Evolutionary conservation across 2,329 filamentous ascomycete species (phyloP).

Genomic region (Fusarium nisikadoi): DNA sequence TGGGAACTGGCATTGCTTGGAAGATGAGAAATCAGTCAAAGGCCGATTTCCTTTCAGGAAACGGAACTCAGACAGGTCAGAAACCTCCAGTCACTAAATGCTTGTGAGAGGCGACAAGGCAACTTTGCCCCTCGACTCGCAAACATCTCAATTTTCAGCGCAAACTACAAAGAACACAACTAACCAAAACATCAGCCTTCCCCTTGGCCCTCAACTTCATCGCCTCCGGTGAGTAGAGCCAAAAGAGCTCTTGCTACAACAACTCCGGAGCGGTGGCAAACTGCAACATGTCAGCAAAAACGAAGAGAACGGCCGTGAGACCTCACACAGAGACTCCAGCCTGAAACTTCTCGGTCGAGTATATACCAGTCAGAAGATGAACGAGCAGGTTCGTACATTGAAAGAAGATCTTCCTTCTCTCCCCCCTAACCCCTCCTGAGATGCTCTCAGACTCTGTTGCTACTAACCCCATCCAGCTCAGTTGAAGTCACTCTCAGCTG

Average conservation of each 20-base stretch:
- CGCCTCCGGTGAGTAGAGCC: conserved; percentile 83
- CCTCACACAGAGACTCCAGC: conserved; percentile 1
- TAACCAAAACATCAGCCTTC: conserved; percentile 66
- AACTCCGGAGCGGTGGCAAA: conserved; percentile 72
- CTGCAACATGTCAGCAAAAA: conserved; percentile 48
- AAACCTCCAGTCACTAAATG: conserved; percentile 11
- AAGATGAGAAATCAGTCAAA: conserved; percentile 71
- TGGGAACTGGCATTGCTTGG: conserved; percentile 71
- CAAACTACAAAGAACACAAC: conserved; percentile 10
- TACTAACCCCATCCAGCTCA: conserved; percentile 38
- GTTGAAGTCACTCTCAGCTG: not conserved
- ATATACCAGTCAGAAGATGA: conserved; percentile 35
- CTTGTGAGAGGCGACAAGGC: not conserved
- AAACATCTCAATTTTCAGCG: not conserved
- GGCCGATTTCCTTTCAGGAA: conserved; percentile 77
- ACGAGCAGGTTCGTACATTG: conserved; percentile 57
- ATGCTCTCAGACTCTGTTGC: conserved; percentile 42
- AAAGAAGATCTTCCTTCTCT: conserved; percentile 52
- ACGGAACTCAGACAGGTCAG: conserved; percentile 87
- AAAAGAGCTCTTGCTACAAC: conserved; percentile 33
- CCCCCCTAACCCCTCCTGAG: conserved; percentile 37
- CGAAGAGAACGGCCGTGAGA: conserved; percentile 15
- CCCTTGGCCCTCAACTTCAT: conserved; percentile 90
- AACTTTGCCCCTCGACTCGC: not conserved
- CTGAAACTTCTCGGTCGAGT: conserved; percentile 29